Evolutionary conservation across 768 basidiomycete genomes (phyloP).

Genomic region (Mycena amicta): DNA sequence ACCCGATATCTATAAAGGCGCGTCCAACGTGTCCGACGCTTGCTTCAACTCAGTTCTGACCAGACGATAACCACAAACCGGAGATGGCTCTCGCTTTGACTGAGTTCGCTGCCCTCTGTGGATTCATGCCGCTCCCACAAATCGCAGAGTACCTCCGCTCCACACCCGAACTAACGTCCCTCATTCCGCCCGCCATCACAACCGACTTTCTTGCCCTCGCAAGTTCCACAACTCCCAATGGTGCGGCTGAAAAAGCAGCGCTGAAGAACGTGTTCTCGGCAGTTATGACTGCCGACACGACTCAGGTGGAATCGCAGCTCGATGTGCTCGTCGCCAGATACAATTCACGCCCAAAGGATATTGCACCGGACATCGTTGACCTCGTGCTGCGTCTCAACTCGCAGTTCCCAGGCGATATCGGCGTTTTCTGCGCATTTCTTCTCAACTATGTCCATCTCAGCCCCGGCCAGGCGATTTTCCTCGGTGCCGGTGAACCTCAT

Average conservation of each 20-base stretch:
- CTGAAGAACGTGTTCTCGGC: constrained; percentile 80
- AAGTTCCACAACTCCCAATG: constrained; percentile 42
- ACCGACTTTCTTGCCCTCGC: constrained; percentile 54
- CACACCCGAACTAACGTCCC: constrained; percentile 75
- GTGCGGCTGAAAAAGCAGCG: constrained; percentile 54
- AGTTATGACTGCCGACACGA: constrained; percentile 78
- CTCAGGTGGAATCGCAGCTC: constrained; percentile 56
- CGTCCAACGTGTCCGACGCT: constrained; percentile 19
- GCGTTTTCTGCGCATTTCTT: constrained; percentile 88
- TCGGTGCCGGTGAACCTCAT: constrained; percentile 95
- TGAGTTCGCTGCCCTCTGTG: constrained; percentile 87
- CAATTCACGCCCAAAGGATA: constrained; percentile 46
- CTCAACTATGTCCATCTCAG: constrained; percentile 82
- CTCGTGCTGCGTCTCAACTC: constrained; percentile 63
- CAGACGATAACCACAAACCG: constrained; percentile 96
- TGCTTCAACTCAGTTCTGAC: not conserved
- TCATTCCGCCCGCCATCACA: constrained; percentile 63
- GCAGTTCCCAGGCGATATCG: constrained; percentile 92
- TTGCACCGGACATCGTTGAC: constrained; percentile 47
- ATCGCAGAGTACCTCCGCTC: constrained; percentile 67
- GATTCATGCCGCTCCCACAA: constrained; percentile 79
- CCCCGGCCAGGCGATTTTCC: constrained; percentile 89
- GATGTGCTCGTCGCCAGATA: constrained; percentile 65
- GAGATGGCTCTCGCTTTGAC: constrained; percentile 99
- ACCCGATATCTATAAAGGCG: constrained; percentile 92